Conservation (phyloP, 2,329 filamentous ascomycete genomes). For the Trichoderma harzianum region DNA sequence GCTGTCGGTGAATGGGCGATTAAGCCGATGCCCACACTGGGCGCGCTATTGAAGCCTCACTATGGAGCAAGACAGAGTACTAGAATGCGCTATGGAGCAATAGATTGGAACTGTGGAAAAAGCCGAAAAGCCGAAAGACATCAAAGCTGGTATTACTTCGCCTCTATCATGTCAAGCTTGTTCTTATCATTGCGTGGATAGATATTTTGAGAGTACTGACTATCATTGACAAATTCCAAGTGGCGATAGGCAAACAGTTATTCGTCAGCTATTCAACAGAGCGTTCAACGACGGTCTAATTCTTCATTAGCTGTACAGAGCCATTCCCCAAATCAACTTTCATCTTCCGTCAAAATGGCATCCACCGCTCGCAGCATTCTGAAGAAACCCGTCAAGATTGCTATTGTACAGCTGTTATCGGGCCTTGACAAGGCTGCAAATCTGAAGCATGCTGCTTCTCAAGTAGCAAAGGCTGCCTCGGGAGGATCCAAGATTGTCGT, state of each 20-base stretch:
- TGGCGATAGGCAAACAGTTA: not conserved
- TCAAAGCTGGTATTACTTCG: not conserved
- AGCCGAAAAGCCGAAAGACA: conserved; percentile 6
- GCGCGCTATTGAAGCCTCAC: not conserved
- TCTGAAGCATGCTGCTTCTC: conserved; percentile 72
- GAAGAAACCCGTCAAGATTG: conserved; percentile 73
- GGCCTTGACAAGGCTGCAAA: conserved; percentile 82
- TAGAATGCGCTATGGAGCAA: not conserved
- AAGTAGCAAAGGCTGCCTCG: conserved; percentile 76
- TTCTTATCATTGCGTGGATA: not conserved
- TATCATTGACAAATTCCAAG: not conserved
- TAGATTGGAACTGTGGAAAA: not conserved
- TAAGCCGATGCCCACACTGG: not conserved
- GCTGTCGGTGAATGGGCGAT: not conserved
- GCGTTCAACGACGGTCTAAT: not conserved
- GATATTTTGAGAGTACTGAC: not conserved
- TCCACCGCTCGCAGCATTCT: conserved; percentile 38
- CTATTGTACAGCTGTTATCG: conserved; percentile 75
- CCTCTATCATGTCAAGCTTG: too few relatives aligned
- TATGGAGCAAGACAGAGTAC: not conserved
- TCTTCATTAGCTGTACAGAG: not conserved
- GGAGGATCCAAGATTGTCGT: conserved; percentile 82
- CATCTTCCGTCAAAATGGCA: not conserved
- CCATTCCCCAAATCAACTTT: not conserved
- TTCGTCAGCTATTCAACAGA: not conserved